Evolutionary conservation across 345 rosid species (phyloP).

Genomic region (Salix purpurea): DNA sequence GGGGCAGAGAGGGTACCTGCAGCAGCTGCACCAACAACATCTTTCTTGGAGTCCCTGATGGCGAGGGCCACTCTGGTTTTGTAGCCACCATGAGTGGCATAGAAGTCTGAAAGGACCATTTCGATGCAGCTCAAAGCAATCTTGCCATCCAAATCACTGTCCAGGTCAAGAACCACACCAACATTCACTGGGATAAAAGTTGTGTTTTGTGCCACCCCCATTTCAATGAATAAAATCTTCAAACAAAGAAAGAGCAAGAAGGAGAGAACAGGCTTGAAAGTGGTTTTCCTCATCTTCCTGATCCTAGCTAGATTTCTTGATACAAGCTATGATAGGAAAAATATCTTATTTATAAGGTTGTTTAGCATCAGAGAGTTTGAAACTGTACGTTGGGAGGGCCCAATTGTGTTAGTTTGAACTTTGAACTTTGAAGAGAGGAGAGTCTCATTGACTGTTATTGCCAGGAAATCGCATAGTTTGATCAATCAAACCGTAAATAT

Average conservation of each 20-base stretch:
- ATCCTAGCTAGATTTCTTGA: not conserved
- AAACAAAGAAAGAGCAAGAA: not conserved
- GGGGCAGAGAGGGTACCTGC: constrained; percentile 37
- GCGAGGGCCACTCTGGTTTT: constrained; percentile 42
- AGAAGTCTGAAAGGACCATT: constrained; percentile 56
- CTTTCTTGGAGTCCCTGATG: constrained; percentile 37
- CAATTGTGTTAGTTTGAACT: not conserved
- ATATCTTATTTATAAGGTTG: not conserved
- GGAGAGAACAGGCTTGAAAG: not conserved
- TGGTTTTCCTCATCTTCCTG: not conserved
- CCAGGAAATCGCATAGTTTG: not conserved
- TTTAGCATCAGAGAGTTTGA: too few relatives aligned
- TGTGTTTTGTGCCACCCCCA: constrained; percentile 15
- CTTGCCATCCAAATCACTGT: constrained; percentile 17
- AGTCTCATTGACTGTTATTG: not conserved
- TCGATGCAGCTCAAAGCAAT: constrained; percentile 39
- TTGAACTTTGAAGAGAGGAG: not conserved
- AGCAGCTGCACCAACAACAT: constrained; percentile 51
- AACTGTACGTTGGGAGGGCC: not conserved
- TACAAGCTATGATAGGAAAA: not conserved
- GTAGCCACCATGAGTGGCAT: constrained; percentile 28
- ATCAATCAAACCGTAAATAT: not conserved
- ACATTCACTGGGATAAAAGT: constrained; percentile 29
- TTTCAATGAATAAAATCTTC: not conserved
- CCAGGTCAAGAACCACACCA: constrained; percentile 49